phyloP scores from a whole-genome alignment of 164 flowering plant species.

The Aristolochia contorta region DNA sequence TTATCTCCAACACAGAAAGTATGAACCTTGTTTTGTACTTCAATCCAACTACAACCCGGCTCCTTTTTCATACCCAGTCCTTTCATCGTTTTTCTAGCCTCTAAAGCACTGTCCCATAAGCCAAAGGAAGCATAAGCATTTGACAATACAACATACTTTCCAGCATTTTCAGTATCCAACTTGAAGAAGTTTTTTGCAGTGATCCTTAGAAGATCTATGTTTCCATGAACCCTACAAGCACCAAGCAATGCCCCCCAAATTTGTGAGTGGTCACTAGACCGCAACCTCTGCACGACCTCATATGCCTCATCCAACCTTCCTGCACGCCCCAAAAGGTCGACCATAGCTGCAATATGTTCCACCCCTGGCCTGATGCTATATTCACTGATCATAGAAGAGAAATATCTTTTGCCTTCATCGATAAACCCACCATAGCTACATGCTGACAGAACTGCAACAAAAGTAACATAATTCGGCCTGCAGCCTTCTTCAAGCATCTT shows the following conservation, averaged over 20 bases:
- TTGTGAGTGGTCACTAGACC: constrained; percentile 49
- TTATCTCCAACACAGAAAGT: constrained; percentile 49
- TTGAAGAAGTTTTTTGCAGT: constrained; percentile 55
- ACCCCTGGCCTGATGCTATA: constrained; percentile 53
- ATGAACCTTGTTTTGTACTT: constrained; percentile 43
- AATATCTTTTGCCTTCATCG: constrained; percentile 42
- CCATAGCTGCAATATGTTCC: constrained; percentile 71
- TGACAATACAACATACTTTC: constrained; percentile 57
- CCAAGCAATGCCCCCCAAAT: constrained; percentile 75
- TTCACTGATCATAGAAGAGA: constrained; percentile 47
- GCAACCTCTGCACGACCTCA: constrained; percentile 43
- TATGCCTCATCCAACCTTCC: constrained; percentile 64
- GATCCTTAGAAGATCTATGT: constrained; percentile 39
- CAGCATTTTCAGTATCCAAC: constrained; percentile 58
- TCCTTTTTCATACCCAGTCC: constrained; percentile 53
- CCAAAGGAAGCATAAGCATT: constrained; percentile 67
- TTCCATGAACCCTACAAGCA: constrained; percentile 59
- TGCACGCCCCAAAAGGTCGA: constrained; percentile 71
- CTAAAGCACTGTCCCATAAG: constrained; percentile 54
- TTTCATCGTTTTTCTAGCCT: constrained; percentile 51
- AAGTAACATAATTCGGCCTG: constrained; percentile 63
- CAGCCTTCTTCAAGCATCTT: constrained; percentile 53
- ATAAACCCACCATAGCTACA: constrained; percentile 74
- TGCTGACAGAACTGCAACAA: constrained; percentile 66
- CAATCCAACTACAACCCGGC: constrained; percentile 75